Evolutionary conservation across 371 early-diverging fungal genomes (phyloP).

Genomic region (Smittium mucronatum): DNA sequence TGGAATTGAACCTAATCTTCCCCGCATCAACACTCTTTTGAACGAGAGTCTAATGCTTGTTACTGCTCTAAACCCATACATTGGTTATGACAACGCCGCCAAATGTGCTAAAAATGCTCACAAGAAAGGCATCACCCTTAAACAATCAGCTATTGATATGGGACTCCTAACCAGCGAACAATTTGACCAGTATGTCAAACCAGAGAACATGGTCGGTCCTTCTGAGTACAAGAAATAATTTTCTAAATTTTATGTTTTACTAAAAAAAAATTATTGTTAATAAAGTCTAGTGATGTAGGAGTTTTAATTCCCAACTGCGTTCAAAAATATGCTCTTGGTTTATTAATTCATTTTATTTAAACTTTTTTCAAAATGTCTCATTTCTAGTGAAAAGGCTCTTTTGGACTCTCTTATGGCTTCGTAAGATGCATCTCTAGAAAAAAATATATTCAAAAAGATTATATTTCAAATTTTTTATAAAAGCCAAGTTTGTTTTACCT

Average conservation of each 20-base stretch:
- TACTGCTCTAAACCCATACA: slow-evolving; percentile 82
- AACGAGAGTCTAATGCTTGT: slow-evolving; percentile 81
- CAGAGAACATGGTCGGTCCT: slow-evolving; percentile 77
- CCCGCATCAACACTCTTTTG: slow-evolving; percentile 69
- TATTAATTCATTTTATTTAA: no score
- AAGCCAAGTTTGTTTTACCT: no score
- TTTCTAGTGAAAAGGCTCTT: background rate
- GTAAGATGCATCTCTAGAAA: background rate
- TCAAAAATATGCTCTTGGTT: no score
- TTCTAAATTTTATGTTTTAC: background rate
- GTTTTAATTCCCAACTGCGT: no score
- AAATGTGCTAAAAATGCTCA: slow-evolving; percentile 91
- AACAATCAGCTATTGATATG: slow-evolving; percentile 72
- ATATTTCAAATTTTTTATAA: no score
- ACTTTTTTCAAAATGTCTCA: background rate
- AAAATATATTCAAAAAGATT: no score
- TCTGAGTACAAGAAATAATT: slow-evolving; percentile 19
- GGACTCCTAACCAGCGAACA: slow-evolving; percentile 68
- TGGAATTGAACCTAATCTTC: slow-evolving; percentile 81
- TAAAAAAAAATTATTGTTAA: no score
- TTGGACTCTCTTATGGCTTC: background rate
- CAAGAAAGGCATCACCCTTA: slow-evolving; percentile 69
- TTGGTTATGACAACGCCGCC: slow-evolving; percentile 79
- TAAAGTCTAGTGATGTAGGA: no score
- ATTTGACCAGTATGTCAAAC: slow-evolving; percentile 83